A percentile compares a stretch with the other conserved stretches of the same genome.
Evolutionary conservation across 257 asterid genomes (phyloP).

Genomic region (Penstemon barbatus): DNA sequence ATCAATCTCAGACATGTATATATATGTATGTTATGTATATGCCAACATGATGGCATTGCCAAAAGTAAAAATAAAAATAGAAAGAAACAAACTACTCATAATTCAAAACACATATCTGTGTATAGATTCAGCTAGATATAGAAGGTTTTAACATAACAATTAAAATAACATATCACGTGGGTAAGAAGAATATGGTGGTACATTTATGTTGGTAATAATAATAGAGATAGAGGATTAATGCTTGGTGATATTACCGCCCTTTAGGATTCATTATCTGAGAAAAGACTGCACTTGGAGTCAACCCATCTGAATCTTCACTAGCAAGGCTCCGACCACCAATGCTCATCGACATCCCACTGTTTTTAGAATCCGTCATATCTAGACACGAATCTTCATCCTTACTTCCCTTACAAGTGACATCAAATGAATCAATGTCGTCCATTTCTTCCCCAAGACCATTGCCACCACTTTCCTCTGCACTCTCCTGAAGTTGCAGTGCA

Average conservation of each 20-base stretch:
- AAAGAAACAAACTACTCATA: slow-evolving; percentile 8
- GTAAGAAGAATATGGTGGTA: slow-evolving; percentile 22
- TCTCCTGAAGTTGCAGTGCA: slow-evolving; percentile 90
- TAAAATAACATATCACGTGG: slow-evolving; percentile 21
- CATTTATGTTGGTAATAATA: background rate
- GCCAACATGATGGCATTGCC: background rate
- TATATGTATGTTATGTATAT: background rate
- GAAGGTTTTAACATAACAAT: slow-evolving; percentile 25
- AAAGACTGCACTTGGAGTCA: slow-evolving; percentile 91
- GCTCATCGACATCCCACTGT: slow-evolving; percentile 89
- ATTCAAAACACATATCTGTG: slow-evolving; percentile 6
- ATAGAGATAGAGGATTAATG: background rate
- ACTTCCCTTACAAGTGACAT: slow-evolving; percentile 51
- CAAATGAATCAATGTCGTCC: slow-evolving; percentile 37
- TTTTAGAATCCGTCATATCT: slow-evolving; percentile 64
- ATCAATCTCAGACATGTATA: background rate
- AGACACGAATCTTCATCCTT: slow-evolving; percentile 53
- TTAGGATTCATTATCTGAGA: slow-evolving; percentile 95
- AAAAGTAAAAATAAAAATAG: background rate
- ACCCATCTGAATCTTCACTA: slow-evolving; percentile 82
- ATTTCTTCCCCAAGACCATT: slow-evolving; percentile 47
- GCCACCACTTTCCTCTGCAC: slow-evolving; percentile 86
- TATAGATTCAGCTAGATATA: slow-evolving; percentile 36
- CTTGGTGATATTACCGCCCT: slow-evolving; percentile 54
- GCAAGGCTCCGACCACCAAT: slow-evolving; percentile 88